Base-by-base conservation (phyloP, 768 basidiomycete species). In the Galerina sulciceps region DNA sequence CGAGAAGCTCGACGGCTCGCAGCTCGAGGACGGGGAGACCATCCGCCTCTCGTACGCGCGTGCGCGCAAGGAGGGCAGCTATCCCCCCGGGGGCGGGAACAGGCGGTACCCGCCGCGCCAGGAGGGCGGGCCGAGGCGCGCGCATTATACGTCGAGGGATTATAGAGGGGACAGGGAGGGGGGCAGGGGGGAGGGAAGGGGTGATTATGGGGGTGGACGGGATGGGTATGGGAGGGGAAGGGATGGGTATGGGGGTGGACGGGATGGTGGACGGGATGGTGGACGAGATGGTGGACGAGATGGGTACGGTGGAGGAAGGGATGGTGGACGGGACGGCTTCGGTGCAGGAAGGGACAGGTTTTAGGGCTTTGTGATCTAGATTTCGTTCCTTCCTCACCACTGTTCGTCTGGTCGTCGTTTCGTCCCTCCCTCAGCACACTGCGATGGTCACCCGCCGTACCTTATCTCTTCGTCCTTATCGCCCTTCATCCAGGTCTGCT, bases 21-120 rank as follows among this genome's bases (percentile, higher is more conserved):
- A 69, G 53, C 64, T 76, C 23, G 69, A 55, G 0, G 67, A 74
- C 17, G 82, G 82, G 3, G 66, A 73, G 49, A 57, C 47, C 8
- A 66, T 84, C 53, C 63, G 69, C 18, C 66, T 85, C 57, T 69
- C 73, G 55, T 85, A 75, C 61, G 81, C 84, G 17, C 61, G 67
- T 26, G 62, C 60, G 15, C 67, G 43, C 54, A 57, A 56, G 20
- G 55, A 49, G 13, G 49, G 49, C 4, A n/a, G 26, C 26, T 20
- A 15, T 26, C 15, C 14, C n/a, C n/a, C n/a, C n/a, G n/a, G n/a
- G n/a, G n/a, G n/a, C 23, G n/a, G 45, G 45, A 31, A 31, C 26
- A 31, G 26, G 26, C 4, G 26, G 26, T 5, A 31, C 26, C 4
- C 10, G 11, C 45, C 54, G 5, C 44, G 54, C 6, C 54, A 55